A percentile compares a stretch with the other conserved stretches of the same genome.
phyloP scores from a whole-genome alignment of 2,329 filamentous ascomycete genomes.

The Xylariaceae sp. region DNA sequence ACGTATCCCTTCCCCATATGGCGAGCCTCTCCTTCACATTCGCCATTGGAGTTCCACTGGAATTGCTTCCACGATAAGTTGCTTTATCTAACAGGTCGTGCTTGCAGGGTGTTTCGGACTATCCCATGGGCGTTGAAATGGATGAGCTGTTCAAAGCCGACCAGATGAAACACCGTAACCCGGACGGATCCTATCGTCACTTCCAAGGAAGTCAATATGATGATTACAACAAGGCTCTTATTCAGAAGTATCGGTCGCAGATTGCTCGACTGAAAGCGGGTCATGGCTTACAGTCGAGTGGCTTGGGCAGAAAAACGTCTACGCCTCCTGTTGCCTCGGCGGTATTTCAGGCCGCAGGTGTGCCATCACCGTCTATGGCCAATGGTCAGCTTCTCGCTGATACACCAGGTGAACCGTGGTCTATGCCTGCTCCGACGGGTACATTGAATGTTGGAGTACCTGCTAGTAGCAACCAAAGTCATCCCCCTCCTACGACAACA shows the following conservation, averaged over 20 bases:
- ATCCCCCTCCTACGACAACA: slow-evolving; percentile 15
- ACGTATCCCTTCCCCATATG: not conserved
- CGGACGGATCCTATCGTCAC: slow-evolving; percentile 14
- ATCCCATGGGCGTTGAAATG: slow-evolving; percentile 31
- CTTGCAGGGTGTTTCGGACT: slow-evolving; percentile 32
- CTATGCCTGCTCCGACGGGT: slow-evolving; percentile 2
- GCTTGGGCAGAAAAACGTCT: slow-evolving; percentile 6
- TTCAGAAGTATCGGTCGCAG: slow-evolving; percentile 17
- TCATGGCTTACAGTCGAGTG: not conserved
- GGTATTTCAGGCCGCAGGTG: slow-evolving; percentile 2
- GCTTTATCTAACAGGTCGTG: not conserved
- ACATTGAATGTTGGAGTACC: not conserved
- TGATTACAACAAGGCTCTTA: slow-evolving; percentile 22
- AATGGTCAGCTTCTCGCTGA: slow-evolving; percentile 6
- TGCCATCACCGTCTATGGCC: slow-evolving; percentile 3
- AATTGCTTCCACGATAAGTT: not conserved
- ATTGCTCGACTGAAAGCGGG: slow-evolving; percentile 8
- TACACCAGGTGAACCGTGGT: slow-evolving; percentile 5
- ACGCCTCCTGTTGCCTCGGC: slow-evolving; percentile 4
- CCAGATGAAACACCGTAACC: slow-evolving; percentile 30
- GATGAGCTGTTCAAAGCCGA: slow-evolving; percentile 36
- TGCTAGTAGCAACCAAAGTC: slow-evolving; percentile 4
- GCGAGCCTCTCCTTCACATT: not conserved
- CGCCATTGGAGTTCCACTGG: not conserved
- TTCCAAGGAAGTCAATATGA: slow-evolving; percentile 15